Evolutionary conservation across 2,329 filamentous ascomycete species (phyloP), one percentile per base, ranked within the genome.

Genomic region (Beauveria sp.): DNA sequence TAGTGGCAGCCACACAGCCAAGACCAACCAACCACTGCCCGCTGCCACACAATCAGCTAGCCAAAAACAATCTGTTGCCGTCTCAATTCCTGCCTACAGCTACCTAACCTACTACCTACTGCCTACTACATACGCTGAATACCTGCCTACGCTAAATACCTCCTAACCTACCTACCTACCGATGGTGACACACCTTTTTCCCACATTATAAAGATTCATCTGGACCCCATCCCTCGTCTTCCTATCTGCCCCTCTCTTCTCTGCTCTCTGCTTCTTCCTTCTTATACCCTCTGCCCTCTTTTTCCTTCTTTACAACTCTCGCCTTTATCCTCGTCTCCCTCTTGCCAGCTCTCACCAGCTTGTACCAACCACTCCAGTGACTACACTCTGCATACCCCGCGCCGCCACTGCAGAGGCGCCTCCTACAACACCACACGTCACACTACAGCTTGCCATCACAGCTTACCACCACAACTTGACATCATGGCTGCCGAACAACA

Each of bases 401-500:
- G 45, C 22, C 43, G 45, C 34, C 26, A 16, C 49, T 53, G 28
- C 53, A 56, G 18, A 48, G 46, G 24, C 31, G 20, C n/a, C 46
- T 38, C 31, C 42, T 18, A 20, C 46, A 57, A 45, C 28, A 57
- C 55, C 42, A 40, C 40, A 52, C 24, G 34, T 43, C 26, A n/a
- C 43, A 50, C 28, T 51, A 62, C 64, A 66, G 62, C 31, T 34
- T 7, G 46, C 68, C 69, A 67, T 65, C 5, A 38, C 34, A 16
- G 12, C 34, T 38, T 38, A 38, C 34, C 43, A 50, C 28, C 59
- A 62, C 64, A 66, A 62, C 34, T 34, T 14, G 46, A 68, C 69
- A 67, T 65, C 64, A 83, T 84, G 81, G 77, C 77, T 66, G 77
- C 77, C 65, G 74, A 75, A 62, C 67, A 74, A 65, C 68, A 67